These are phyloP conservation scores for Cercospora sesami DNA, from an alignment of 2,329 filamentous ascomycete species.

Conservation along the genomic window DNA sequence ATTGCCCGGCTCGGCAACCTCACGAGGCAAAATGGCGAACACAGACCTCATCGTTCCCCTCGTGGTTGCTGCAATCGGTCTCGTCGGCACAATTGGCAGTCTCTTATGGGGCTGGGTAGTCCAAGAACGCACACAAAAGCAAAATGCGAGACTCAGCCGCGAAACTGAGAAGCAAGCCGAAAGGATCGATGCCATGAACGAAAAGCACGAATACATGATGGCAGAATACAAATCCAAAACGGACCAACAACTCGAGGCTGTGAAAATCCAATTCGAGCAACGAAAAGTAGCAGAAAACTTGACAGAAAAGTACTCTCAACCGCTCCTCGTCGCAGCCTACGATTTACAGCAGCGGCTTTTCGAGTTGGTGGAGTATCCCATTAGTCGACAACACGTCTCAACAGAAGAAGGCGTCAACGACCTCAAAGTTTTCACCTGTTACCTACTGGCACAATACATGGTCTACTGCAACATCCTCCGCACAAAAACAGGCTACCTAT, in stretches of 20 bases:
- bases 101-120: neutral
- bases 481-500: neutral
- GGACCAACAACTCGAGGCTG: neutral
- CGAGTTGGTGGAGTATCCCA: neutral
- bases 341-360: neutral
- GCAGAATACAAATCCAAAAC: neutral
- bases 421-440: neutral
- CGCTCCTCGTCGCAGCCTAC: neutral
- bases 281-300: neutral
- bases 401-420: neutral
- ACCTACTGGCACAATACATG: neutral
- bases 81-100: neutral
- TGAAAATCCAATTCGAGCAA: neutral
- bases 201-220: neutral
- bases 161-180: neutral
- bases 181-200: neutral
- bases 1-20: neutral
- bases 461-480: neutral
- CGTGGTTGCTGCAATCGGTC: neutral
- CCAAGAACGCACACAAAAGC: neutral
- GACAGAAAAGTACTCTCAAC: neutral
- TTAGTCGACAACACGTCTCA: neutral
- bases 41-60: neutral
- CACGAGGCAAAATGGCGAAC: neutral
- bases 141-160: neutral